phyloP scores from a whole-genome alignment of 371 early-diverging fungal species.

The Mortierella sp. region DNA sequence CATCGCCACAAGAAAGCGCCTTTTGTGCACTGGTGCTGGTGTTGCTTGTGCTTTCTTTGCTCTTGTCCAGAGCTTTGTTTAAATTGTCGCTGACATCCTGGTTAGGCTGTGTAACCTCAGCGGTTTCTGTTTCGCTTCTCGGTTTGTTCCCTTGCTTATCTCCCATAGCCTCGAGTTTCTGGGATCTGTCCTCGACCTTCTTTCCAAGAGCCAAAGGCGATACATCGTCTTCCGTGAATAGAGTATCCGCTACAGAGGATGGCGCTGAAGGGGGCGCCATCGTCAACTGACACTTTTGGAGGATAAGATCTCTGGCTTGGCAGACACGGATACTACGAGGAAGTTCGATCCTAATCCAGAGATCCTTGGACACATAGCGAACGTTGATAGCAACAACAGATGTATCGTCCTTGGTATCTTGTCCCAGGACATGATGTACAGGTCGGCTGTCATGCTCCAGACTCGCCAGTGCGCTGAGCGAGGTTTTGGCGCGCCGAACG shows the following conservation, averaged over 20 bases:
- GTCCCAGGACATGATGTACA: conserved; percentile 13
- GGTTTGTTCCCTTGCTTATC: no score
- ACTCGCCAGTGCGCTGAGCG: conserved; percentile 28
- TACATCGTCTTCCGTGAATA: conserved; percentile 10
- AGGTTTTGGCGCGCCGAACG: conserved; percentile 23
- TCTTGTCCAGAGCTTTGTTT: no score
- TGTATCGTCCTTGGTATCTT: conserved; percentile 17
- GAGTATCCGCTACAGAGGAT: conserved; percentile 15
- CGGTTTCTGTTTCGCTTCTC: no score
- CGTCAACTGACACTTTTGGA: conserved; percentile 30
- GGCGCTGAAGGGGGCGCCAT: conserved; percentile 25
- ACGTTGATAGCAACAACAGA: conserved; percentile 27
- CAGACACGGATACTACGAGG: conserved; percentile 36
- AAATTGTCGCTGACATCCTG: no score
- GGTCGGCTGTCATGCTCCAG: conserved; percentile 24
- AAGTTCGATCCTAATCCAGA: conserved; percentile 41
- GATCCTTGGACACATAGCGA: conserved; percentile 39
- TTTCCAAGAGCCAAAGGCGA: background rate
- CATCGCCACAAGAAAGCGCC: background rate
- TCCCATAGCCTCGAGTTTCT: background rate
- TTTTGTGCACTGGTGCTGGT: no score
- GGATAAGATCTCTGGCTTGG: conserved; percentile 36
- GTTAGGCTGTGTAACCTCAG: no score
- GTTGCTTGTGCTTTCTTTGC: background rate
- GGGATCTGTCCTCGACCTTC: background rate